These are phyloP conservation scores for Fagopyrum esculentum DNA, from an alignment of 148 eudicot genomes.

Conservation along the genomic window DNA sequence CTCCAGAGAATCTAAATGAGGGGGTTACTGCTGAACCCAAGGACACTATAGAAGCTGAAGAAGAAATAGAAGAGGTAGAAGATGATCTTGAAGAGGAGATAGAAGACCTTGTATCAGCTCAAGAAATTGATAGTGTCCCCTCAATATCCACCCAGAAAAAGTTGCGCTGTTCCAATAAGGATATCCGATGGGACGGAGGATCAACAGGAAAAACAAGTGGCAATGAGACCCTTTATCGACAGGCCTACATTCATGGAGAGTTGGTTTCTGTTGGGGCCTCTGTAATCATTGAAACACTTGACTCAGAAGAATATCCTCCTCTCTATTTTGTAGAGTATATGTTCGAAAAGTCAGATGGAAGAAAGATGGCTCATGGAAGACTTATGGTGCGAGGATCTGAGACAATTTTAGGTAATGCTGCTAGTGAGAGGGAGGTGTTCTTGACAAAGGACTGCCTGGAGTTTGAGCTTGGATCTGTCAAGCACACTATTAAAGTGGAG, in stretches of 20 bases:
- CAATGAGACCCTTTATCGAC: slow-evolving; percentile 41
- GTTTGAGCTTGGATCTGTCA: slow-evolving; percentile 54
- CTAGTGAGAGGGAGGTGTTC: slow-evolving; percentile 82
- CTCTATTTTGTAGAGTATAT: slow-evolving; percentile 84
- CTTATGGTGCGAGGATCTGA: slow-evolving; percentile 61
- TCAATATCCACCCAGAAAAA: slow-evolving; percentile 32
- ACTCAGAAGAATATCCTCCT: slow-evolving; percentile 30
- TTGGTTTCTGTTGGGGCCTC: slow-evolving; percentile 48
- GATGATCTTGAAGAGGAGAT: slow-evolving; percentile 34
- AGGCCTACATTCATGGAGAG: slow-evolving; percentile 53
- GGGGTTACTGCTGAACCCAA: slow-evolving; percentile 25
- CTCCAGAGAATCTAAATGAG: slow-evolving; percentile 60
- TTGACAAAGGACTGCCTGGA: slow-evolving; percentile 73
- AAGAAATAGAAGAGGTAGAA: slow-evolving; percentile 51
- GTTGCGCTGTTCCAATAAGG: slow-evolving; percentile 25
- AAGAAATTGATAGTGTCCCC: slow-evolving; percentile 27
- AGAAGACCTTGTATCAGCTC: slow-evolving; percentile 20
- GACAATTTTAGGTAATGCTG: slow-evolving; percentile 75
- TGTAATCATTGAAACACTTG: slow-evolving; percentile 55
- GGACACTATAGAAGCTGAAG: slow-evolving; percentile 61
- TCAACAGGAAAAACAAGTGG: slow-evolving; percentile 34
- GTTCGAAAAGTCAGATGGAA: slow-evolving; percentile 62
- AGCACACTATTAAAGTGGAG: slow-evolving; percentile 39
- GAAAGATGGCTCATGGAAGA: slow-evolving; percentile 76
- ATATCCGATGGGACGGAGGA: slow-evolving; percentile 64